These are phyloP conservation scores for Erodium moschatum DNA, from an alignment of 441 rosid genomes.

Conservation along the genomic window DNA sequence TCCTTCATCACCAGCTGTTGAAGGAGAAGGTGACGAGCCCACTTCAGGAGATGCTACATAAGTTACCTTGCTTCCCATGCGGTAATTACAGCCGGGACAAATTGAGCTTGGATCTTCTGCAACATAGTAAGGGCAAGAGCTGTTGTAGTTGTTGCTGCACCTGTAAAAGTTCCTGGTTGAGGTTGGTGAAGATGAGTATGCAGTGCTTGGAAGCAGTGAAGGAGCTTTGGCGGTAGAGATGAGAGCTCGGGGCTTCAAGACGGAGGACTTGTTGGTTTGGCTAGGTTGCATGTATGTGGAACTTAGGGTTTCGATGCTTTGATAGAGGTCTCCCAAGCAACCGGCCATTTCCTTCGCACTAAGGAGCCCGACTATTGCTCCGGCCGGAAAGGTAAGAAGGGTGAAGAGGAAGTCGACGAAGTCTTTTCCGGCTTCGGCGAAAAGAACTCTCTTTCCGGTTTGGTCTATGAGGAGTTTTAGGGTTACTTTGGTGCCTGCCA, in stretches of 20 bases:
- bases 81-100: not conserved
- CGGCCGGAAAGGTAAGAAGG: slow-evolving; percentile 21
- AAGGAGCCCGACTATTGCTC: slow-evolving; percentile 18
- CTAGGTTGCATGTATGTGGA: slow-evolving; percentile 11
- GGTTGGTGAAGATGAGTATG: not conserved
- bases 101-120: not conserved
- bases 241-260: slow-evolving; percentile 12
- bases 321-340: slow-evolving; percentile 18
- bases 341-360: slow-evolving; percentile 15
- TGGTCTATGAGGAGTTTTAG: slow-evolving; percentile 23
- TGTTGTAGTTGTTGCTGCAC: not conserved
- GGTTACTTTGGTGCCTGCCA: slow-evolving; percentile 9
- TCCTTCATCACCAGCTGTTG: not conserved
- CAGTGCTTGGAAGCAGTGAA: slow-evolving; percentile 14
- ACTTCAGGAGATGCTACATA: not conserved
- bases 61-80: not conserved
- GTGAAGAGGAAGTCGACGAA: slow-evolving; percentile 29
- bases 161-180: not conserved
- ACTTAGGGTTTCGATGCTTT: slow-evolving; percentile 19
- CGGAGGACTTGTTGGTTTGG: not conserved
- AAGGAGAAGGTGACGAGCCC: not conserved
- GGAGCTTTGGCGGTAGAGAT: not conserved
- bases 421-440: slow-evolving; percentile 28
- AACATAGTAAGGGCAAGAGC: not conserved
- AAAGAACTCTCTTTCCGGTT: slow-evolving; percentile 16